phyloP scores from a whole-genome alignment of 2,329 filamentous ascomycete genomes.

The Hymenoscyphus salicellus region DNA sequence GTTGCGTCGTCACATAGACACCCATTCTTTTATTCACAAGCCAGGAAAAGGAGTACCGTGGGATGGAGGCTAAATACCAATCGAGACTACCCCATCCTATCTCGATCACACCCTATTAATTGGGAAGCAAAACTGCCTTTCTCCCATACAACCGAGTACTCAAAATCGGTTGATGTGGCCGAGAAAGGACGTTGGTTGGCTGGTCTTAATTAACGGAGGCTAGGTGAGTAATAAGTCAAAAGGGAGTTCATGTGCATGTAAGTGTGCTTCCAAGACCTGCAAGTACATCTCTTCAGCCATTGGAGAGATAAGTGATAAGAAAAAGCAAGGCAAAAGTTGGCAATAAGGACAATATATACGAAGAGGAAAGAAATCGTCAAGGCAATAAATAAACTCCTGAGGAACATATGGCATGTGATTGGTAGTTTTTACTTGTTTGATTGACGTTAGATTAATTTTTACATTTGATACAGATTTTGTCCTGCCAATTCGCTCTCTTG shows the following conservation, averaged over 20 bases:
- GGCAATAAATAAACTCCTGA: neutral
- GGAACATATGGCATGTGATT: neutral
- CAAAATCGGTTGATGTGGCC: neutral
- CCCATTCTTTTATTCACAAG: neutral
- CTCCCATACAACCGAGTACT: conserved; percentile 1
- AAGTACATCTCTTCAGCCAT: neutral
- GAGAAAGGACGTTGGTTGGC: neutral
- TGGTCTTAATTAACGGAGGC: neutral
- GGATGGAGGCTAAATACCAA: conserved; percentile 10
- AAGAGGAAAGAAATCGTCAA: neutral
- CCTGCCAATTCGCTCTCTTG: neutral
- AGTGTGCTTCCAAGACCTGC: neutral
- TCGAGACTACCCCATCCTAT: neutral
- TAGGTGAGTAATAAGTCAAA: neutral
- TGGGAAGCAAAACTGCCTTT: neutral
- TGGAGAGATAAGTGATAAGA: neutral
- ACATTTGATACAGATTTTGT: conserved; percentile 2
- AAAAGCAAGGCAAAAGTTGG: neutral
- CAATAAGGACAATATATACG: neutral
- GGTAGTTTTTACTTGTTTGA: neutral
- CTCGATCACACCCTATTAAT: neutral
- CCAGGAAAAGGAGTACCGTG: neutral
- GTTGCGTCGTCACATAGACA: neutral
- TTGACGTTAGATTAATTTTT: conserved; percentile 2
- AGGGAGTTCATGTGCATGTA: conserved; percentile 1